Percentiles rank a stretch among this genome's conserved stretches.
Evolutionary conservation across 495 filamentous ascomycete genomes (phyloP).

Genomic region (Daldinia loculata): DNA sequence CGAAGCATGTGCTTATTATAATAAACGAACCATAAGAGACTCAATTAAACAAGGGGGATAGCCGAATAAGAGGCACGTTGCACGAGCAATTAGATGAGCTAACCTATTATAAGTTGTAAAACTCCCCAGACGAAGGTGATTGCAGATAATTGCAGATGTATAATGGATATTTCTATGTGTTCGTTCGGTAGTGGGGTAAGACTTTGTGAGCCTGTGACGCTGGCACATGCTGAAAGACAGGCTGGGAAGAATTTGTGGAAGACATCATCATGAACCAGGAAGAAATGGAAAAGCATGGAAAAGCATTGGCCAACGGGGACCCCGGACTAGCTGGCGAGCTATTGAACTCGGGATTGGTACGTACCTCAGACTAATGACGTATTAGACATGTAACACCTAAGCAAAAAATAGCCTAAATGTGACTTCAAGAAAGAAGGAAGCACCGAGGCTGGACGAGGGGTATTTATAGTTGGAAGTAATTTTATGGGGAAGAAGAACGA

Average conservation of each 20-base stretch:
- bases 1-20: background rate
- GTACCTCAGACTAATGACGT: slow-evolving; percentile 32
- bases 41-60: slow-evolving; percentile 18
- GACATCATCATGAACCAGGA: slow-evolving; percentile 29
- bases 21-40: background rate
- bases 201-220: slow-evolving; percentile 39
- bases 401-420: slow-evolving; percentile 39
- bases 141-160: slow-evolving; percentile 14
- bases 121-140: slow-evolving; percentile 9
- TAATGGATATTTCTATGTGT: background rate
- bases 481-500: background rate
- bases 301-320: slow-evolving; percentile 22
- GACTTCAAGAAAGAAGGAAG: slow-evolving; percentile 11
- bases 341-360: slow-evolving; percentile 9
- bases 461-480: slow-evolving; percentile 9
- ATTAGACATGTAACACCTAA: slow-evolving; percentile 19
- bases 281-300: slow-evolving; percentile 36
- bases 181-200: slow-evolving; percentile 27
- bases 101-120: slow-evolving; percentile 21
- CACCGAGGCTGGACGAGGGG: slow-evolving; percentile 1
- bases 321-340: background rate
- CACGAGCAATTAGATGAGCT: background rate
- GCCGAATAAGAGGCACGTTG: background rate
- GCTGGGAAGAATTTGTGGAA: slow-evolving; percentile 28
- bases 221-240: slow-evolving; percentile 44